A percentile compares a stretch with the other conserved stretches of the same genome.
These are phyloP conservation scores for Excoecaria agallocha DNA, from an alignment of 345 rosid genomes.

Conservation along the genomic window DNA sequence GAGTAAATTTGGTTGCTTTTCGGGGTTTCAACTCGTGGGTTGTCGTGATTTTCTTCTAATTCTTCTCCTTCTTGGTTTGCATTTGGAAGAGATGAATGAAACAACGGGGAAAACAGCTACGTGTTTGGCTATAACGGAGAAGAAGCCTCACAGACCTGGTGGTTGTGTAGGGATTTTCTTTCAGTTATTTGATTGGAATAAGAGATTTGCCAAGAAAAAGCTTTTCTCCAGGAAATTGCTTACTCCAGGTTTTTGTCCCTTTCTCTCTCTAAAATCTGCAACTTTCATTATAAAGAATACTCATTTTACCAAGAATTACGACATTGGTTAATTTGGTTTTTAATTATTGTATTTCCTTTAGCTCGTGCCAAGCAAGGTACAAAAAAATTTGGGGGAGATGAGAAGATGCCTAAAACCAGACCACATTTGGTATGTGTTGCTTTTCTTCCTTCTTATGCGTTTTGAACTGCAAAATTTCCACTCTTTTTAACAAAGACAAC, in stretches of 20 bases:
- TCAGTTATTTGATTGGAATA: slow-evolving; percentile 88
- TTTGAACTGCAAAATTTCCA: background rate
- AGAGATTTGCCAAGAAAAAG: slow-evolving; percentile 76
- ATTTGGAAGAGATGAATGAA: slow-evolving; percentile 51
- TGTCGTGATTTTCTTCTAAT: background rate
- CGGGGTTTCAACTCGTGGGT: slow-evolving; percentile 11
- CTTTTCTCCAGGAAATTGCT: slow-evolving; percentile 75
- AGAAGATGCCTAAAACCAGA: slow-evolving; percentile 81
- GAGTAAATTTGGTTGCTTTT: slow-evolving; percentile 5
- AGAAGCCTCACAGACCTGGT: slow-evolving; percentile 55
- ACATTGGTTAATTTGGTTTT: slow-evolving; percentile 4
- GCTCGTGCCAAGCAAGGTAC: slow-evolving; percentile 56
- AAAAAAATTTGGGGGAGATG: slow-evolving; percentile 69
- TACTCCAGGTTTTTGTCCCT: slow-evolving; percentile 49
- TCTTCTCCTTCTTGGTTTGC: slow-evolving; percentile 1
- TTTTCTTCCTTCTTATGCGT: background rate
- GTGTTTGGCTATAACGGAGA: slow-evolving; percentile 65
- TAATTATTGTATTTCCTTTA: slow-evolving; percentile 16
- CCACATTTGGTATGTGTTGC: slow-evolving; percentile 53
- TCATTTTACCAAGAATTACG: background rate
- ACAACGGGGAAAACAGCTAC: slow-evolving; percentile 38
- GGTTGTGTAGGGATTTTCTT: slow-evolving; percentile 93
- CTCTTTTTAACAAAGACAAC: background rate
- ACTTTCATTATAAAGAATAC: background rate
- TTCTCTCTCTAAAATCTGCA: background rate